Percentiles rank a stretch among this genome's conserved stretches.
Conservation (phyloP, 164 flowering plant species). For the Akebia trifoliata region DNA sequence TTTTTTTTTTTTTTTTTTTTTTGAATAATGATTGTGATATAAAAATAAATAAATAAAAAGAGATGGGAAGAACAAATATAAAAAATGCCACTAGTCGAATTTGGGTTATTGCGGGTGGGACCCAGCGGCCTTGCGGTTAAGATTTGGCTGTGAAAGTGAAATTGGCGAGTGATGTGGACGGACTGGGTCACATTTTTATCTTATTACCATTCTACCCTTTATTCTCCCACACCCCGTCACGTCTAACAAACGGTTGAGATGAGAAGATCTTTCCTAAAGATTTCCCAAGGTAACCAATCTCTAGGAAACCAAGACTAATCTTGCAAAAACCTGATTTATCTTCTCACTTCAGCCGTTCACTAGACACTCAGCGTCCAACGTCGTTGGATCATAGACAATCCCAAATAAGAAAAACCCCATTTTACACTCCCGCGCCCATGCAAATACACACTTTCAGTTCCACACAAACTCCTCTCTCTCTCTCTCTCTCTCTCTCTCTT, state of each 20-base stretch:
- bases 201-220: not conserved
- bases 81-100: not conserved
- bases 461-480: slow-evolving; percentile 8
- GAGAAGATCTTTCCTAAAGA: no score
- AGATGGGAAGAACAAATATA: not conserved
- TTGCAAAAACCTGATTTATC: no score
- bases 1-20: no score
- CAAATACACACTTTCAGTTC: no score
- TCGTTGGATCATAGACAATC: no score
- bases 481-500: slow-evolving; percentile 4
- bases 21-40: not conserved
- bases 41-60: not conserved
- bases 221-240: not conserved
- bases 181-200: slow-evolving; percentile 1
- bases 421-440: slow-evolving; percentile 20
- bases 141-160: slow-evolving; percentile 4
- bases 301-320: no score
- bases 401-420: not conserved
- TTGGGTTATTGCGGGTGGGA: not conserved
- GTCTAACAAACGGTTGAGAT: not conserved
- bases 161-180: not conserved
- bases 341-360: not conserved
- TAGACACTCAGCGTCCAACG: no score
- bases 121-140: slow-evolving; percentile 14
- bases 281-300: no score